These are phyloP conservation scores for Didymella pinodella DNA, from an alignment of 2,329 filamentous ascomycete genomes.

Conservation along the genomic window DNA sequence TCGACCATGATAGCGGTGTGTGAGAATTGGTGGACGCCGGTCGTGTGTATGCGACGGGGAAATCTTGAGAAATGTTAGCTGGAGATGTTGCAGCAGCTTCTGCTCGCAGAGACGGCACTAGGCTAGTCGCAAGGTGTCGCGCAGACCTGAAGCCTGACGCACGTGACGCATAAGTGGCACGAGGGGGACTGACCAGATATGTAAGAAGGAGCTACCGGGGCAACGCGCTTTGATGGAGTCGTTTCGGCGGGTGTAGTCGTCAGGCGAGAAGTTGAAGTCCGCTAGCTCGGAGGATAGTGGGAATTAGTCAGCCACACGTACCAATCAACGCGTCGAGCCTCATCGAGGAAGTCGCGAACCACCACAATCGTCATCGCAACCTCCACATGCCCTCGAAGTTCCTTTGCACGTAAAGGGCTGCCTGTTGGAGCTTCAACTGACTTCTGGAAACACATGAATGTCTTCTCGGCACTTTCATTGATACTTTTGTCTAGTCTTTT, in stretches of 20 bases:
- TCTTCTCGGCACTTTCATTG: constrained; percentile 10
- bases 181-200: constrained; percentile 31
- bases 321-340: constrained; percentile 37
- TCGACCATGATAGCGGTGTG: constrained; percentile 43
- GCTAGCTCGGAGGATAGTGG: constrained; percentile 15
- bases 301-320: constrained; percentile 15
- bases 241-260: constrained; percentile 33
- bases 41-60: constrained; percentile 9
- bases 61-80: constrained; percentile 32
- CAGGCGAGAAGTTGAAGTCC: constrained; percentile 37
- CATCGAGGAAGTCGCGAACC: constrained; percentile 5
- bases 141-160: constrained; percentile 22
- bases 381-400: constrained; percentile 23
- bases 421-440: constrained; percentile 18
- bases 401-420: constrained; percentile 26
- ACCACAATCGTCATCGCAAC: constrained; percentile 15
- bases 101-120: constrained; percentile 28
- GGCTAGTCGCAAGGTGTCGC: constrained; percentile 20
- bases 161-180: constrained; percentile 33
- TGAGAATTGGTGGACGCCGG: constrained; percentile 2
- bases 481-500: constrained; percentile 18
- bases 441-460: constrained; percentile 5
- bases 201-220: constrained; percentile 35
- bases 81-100: constrained; percentile 29
- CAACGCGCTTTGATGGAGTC: constrained; percentile 41